Evolutionary conservation across 306 rosid genomes (phyloP).

Genomic region (Acacia acuminata): DNA sequence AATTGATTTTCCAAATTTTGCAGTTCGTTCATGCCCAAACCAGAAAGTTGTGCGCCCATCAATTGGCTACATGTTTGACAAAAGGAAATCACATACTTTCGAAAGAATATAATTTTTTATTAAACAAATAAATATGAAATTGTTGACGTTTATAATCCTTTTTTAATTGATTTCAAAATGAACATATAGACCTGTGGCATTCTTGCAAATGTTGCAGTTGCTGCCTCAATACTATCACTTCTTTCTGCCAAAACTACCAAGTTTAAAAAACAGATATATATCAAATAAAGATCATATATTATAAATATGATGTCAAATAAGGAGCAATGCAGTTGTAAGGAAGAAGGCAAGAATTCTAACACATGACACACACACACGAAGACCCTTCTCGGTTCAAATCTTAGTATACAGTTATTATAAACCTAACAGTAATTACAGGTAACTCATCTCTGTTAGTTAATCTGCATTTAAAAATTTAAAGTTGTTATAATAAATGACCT

Average conservation of each 20-base stretch:
- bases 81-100: neutral
- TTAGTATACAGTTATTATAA: too few relatives aligned
- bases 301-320: neutral
- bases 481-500: neutral
- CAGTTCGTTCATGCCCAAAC: slow-evolving; percentile 58
- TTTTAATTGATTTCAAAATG: too few relatives aligned
- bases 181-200: slow-evolving; percentile 40
- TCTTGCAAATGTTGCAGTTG: slow-evolving; percentile 52
- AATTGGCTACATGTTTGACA: slow-evolving; percentile 55
- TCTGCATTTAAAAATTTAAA: neutral
- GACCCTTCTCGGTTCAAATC: too few relatives aligned
- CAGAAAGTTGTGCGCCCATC: slow-evolving; percentile 78
- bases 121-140: neutral
- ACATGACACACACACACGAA: neutral
- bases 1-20: slow-evolving; percentile 69
- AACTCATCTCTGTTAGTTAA: too few relatives aligned
- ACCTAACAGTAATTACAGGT: neutral
- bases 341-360: neutral
- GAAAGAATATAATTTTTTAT: neutral
- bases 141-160: neutral
- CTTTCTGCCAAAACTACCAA: slow-evolving; percentile 55
- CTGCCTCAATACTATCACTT: slow-evolving; percentile 48
- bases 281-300: neutral
- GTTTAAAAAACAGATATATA: neutral
- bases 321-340: neutral